Evolutionary conservation across 257 asterid genomes (phyloP).

Genomic region (Scutellaria minor): DNA sequence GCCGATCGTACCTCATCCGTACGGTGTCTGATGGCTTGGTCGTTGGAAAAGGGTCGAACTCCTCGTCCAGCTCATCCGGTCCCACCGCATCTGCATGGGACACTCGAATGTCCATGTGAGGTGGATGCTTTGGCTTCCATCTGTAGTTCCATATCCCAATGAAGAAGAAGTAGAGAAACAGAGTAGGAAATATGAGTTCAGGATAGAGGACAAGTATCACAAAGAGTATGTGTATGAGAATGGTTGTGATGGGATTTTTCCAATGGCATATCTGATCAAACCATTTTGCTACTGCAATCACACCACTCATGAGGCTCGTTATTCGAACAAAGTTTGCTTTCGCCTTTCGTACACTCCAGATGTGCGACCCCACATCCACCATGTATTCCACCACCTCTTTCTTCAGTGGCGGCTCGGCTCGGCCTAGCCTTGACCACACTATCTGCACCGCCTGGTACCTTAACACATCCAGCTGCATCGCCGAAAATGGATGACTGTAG

Average conservation of each 20-base stretch:
- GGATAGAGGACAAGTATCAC: slow-evolving; percentile 65
- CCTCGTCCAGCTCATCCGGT: slow-evolving; percentile 73
- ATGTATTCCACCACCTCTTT: slow-evolving; percentile 68
- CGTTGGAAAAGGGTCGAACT: slow-evolving; percentile 80
- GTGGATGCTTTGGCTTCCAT: slow-evolving; percentile 81
- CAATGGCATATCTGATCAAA: slow-evolving; percentile 73
- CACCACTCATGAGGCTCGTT: slow-evolving; percentile 55
- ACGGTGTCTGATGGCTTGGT: slow-evolving; percentile 53
- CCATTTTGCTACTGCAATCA: slow-evolving; percentile 56
- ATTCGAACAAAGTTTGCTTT: slow-evolving; percentile 73
- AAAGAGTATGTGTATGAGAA: slow-evolving; percentile 69
- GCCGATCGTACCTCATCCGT: slow-evolving; percentile 74
- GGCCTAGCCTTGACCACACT: slow-evolving; percentile 51
- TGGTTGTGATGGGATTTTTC: slow-evolving; percentile 82
- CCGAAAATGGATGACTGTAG: slow-evolving; percentile 66
- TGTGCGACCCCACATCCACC: slow-evolving; percentile 72
- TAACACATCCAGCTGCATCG: slow-evolving; percentile 51
- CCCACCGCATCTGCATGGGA: slow-evolving; percentile 70
- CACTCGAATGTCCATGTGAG: slow-evolving; percentile 81
- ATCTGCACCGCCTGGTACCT: slow-evolving; percentile 66
- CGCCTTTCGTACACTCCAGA: slow-evolving; percentile 81
- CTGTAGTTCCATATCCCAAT: slow-evolving; percentile 74
- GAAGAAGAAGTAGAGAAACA: slow-evolving; percentile 70
- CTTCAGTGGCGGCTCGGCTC: slow-evolving; percentile 82
- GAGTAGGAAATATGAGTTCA: slow-evolving; percentile 65